Evolutionary conservation across 768 basidiomycete genomes (phyloP), one percentile per base, ranked within the genome.

Genomic region (Lentinula detonsa): DNA sequence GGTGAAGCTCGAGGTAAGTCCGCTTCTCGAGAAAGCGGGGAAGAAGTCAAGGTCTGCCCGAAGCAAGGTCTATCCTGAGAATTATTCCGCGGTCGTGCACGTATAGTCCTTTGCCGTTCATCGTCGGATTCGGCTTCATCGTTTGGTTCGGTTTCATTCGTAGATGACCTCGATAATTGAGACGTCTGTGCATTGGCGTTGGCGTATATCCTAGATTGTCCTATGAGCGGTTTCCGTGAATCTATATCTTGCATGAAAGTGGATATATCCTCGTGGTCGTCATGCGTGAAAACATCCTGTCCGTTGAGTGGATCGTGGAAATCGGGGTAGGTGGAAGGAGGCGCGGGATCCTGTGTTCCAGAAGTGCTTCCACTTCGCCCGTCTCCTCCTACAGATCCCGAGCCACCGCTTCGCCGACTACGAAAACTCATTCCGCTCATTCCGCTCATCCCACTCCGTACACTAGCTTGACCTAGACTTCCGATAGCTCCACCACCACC

Each of bases 171-270:
- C 23, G 57, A 45, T 21, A 13, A 6, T 51, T 23, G 50, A 28
- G 28, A 28, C 13, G 23, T 23, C 33, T 34, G n/a, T 28, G 50
- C 50, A 35, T 53, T 34, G 16, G 51, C 51, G 51, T 39, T 34
- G 7, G 57, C 62, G 39, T 63, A 60, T 42, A 70, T 71, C 61
- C 70, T 75, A 58, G 61, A 66, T 33, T 77, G 70, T 34, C 81
- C 78, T 11, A 75, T 75, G 56, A 92, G 74, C 3, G 90, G 89
- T 66, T 85, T 86, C 28, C 87, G 79, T 28, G 81, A 74, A 65
- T 90, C 90, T 54, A 90, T 90, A 51, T 91, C 87, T 67, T 87
- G 85, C 45, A 92, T 86, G 65, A 91, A 92, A 11, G 81, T 76
- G 4, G 89, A 90, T 33, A 92, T 84, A 55, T 91, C 90, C 64